phyloP scores from a whole-genome alignment of 1,284 basidiomycete genomes.

The Somion occarium region DNA sequence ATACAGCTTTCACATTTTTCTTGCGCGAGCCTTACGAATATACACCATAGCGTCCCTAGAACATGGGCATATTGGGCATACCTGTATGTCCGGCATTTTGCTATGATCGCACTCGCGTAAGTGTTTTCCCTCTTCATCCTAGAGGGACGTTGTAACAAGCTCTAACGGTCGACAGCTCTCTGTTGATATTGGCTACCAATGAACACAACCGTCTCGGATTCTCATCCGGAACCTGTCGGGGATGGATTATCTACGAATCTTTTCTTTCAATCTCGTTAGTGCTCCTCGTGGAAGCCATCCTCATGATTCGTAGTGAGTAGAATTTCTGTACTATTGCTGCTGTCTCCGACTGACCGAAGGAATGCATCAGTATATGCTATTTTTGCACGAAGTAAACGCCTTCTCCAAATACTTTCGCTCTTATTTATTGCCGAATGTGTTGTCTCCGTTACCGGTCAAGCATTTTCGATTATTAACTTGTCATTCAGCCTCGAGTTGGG shows the following conservation, averaged over 20 bases:
- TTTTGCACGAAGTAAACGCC: not conserved
- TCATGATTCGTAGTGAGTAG: slow-evolving; percentile 8
- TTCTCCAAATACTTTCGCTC: not conserved
- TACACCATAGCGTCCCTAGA: slow-evolving; percentile 5
- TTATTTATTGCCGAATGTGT: not conserved
- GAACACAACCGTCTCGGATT: not conserved
- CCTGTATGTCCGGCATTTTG: slow-evolving; percentile 10
- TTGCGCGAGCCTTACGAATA: too few relatives aligned
- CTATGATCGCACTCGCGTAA: slow-evolving; percentile 9
- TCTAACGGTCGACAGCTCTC: not conserved
- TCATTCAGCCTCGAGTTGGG: not conserved
- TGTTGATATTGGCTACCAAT: not conserved
- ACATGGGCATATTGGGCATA: slow-evolving; percentile 14
- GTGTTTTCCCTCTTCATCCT: not conserved
- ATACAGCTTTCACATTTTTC: too few relatives aligned
- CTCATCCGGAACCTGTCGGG: not conserved
- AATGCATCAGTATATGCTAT: slow-evolving; percentile 2
- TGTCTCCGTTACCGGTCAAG: not conserved
- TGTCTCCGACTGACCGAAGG: too few relatives aligned
- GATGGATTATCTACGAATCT: slow-evolving; percentile 4
- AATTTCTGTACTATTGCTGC: not conserved
- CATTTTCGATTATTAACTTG: too few relatives aligned
- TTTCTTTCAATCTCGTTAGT: slow-evolving; percentile 1
- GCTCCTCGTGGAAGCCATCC: slow-evolving; percentile 8
- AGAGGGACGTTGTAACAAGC: not conserved